These are phyloP conservation scores for Geopyxis carbonaria DNA, from an alignment of 495 filamentous ascomycete species.

Conservation along the genomic window DNA sequence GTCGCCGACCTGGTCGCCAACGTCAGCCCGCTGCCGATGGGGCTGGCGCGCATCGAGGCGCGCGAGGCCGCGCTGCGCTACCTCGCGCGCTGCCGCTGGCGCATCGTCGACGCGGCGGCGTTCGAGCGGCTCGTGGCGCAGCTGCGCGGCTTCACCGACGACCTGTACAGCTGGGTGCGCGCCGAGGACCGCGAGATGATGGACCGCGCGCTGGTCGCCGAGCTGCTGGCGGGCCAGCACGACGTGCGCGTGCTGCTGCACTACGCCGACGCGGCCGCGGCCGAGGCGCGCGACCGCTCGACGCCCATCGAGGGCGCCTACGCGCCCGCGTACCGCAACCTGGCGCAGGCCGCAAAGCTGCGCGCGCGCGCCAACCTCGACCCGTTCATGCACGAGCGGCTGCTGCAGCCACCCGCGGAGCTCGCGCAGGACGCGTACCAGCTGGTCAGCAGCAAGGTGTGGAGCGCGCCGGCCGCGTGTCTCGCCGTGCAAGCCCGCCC, in stretches of 20 bases:
- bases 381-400: conserved; percentile 1
- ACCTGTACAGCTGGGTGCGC: neutral
- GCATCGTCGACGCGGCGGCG: neutral
- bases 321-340: neutral
- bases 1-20: neutral
- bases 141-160: neutral
- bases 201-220: conserved; percentile 2
- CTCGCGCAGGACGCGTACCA: neutral
- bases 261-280: neutral
- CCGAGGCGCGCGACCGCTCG: neutral
- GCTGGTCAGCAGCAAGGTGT: neutral
- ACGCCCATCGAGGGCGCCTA: conserved; percentile 1
- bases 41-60: neutral
- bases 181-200: conserved; percentile 3
- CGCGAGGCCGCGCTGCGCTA: neutral
- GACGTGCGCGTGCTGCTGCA: conserved; percentile 1
- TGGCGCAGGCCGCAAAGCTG: conserved; percentile 4
- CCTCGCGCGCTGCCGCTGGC: conserved; percentile 2
- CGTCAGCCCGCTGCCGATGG: neutral
- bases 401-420: neutral
- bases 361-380: conserved; percentile 1
- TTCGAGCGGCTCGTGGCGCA: neutral
- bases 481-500: neutral
- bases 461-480: neutral
- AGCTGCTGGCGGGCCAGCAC: neutral